Conservation (phyloP, 768 basidiomycete species). For the Zangia roseola region DNA sequence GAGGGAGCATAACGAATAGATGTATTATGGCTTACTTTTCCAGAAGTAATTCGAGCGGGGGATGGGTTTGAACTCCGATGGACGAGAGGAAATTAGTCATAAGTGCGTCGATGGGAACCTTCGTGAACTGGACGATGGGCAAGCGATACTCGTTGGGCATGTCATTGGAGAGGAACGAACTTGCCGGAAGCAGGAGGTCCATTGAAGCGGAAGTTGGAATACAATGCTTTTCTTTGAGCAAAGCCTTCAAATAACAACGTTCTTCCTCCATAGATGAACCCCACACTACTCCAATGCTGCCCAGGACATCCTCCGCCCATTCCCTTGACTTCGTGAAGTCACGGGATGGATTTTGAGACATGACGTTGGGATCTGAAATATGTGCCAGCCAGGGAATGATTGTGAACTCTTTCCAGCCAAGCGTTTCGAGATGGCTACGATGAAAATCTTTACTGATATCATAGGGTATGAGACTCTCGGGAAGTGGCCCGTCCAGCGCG, state of each 20-base stretch:
- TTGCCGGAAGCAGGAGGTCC: too few relatives aligned
- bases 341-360: conserved; percentile 41
- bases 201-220: too few relatives aligned
- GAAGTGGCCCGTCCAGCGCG: conserved; percentile 75
- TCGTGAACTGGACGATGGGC: too few relatives aligned
- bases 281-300: conserved; percentile 66
- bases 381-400: conserved; percentile 72
- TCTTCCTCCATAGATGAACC: conserved; percentile 46
- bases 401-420: conserved; percentile 76
- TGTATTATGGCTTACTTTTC: too few relatives aligned
- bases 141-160: too few relatives aligned
- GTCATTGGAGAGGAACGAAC: too few relatives aligned
- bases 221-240: conserved; percentile 42
- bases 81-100: too few relatives aligned
- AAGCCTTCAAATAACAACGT: conserved; percentile 37
- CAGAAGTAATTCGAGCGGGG: too few relatives aligned
- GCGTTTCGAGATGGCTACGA: conserved; percentile 49
- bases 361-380: conserved; percentile 48
- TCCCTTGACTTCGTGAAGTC: conserved; percentile 60
- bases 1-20: neutral
- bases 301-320: conserved; percentile 80
- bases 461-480: conserved; percentile 67
- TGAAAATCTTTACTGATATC: conserved; percentile 59
- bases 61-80: too few relatives aligned
- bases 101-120: too few relatives aligned